These are phyloP conservation scores for Candida boleticola DNA, from an alignment of 805 yeast genomes.

Conservation along the genomic window DNA sequence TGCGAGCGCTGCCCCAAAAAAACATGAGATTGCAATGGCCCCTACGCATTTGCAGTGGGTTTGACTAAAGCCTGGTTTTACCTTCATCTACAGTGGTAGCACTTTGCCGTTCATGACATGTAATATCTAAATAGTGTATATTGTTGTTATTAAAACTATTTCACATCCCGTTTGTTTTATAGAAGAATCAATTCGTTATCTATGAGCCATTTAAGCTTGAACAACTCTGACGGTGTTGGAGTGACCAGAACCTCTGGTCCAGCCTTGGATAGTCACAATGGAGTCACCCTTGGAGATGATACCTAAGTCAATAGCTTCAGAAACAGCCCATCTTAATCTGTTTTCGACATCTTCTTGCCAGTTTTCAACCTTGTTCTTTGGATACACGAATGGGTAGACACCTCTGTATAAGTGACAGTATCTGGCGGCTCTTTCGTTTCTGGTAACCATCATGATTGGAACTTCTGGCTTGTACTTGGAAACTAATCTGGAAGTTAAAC, in stretches of 20 bases:
- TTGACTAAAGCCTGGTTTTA: no score
- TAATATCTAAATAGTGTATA: no score
- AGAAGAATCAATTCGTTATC: no score
- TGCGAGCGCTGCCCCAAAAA: no score
- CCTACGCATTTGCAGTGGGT: no score
- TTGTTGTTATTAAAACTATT: no score
- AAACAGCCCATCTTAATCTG: slow-evolving; percentile 90
- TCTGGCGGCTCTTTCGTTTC: slow-evolving; percentile 92
- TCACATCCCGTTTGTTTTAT: no score
- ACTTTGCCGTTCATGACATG: no score
- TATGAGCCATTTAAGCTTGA: slow-evolving; percentile 67
- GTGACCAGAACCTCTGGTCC: slow-evolving; percentile 98
- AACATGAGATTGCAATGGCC: no score
- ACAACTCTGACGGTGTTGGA: slow-evolving; percentile 96
- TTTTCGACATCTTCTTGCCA: slow-evolving; percentile 97
- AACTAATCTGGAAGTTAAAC: slow-evolving; percentile 91
- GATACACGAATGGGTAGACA: slow-evolving; percentile 94
- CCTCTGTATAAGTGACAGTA: slow-evolving; percentile 97
- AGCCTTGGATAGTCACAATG: slow-evolving; percentile 95
- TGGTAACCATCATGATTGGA: slow-evolving; percentile 97
- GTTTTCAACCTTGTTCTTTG: slow-evolving; percentile 61
- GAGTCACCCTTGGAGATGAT: slow-evolving; percentile 84
- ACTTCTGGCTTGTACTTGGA: slow-evolving; percentile 97
- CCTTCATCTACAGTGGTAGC: no score
- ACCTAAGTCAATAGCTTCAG: slow-evolving; percentile 84